Conservation (phyloP, 2,329 filamentous ascomycete genomes). For the Dactylonectria estremocensis region DNA sequence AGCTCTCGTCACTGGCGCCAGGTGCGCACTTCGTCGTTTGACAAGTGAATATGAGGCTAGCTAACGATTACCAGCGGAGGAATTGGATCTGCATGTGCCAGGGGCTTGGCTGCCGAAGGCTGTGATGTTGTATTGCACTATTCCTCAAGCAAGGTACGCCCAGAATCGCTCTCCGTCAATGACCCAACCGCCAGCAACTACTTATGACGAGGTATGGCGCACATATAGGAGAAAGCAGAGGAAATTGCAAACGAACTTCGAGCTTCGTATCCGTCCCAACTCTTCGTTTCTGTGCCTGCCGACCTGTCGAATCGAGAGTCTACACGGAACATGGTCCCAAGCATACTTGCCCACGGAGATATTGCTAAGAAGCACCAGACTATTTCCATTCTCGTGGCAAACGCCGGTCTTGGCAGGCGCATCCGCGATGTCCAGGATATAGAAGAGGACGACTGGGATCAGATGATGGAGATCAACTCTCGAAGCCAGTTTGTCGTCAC, state of each 20-base stretch:
- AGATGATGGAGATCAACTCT: constrained; percentile 54
- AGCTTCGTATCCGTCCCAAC: constrained; percentile 44
- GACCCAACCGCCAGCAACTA: background rate
- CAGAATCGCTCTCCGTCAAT: background rate
- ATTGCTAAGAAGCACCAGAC: constrained; percentile 28
- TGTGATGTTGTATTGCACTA: constrained; percentile 56
- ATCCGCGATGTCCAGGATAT: constrained; percentile 54
- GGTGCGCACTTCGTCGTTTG: constrained; percentile 37
- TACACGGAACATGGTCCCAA: constrained; percentile 19
- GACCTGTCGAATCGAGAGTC: constrained; percentile 48
- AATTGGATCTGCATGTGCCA: constrained; percentile 53
- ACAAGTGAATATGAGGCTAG: constrained; percentile 3
- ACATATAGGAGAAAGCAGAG: constrained; percentile 50
- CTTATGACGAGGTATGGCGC: constrained; percentile 3
- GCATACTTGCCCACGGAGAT: constrained; percentile 21
- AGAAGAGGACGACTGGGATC: constrained; percentile 55
- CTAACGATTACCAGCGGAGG: constrained; percentile 49
- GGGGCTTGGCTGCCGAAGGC: constrained; percentile 52
- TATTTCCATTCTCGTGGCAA: constrained; percentile 18
- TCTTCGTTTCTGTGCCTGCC: constrained; percentile 47
- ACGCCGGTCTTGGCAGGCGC: constrained; percentile 49
- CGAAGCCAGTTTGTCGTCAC: constrained; percentile 55
- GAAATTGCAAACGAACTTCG: constrained; percentile 47
- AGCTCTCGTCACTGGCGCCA: constrained; percentile 54
- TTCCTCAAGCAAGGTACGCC: constrained; percentile 50